phyloP scores from a whole-genome alignment of 345 rosid species.

The Eucalyptus erythrocorys region DNA sequence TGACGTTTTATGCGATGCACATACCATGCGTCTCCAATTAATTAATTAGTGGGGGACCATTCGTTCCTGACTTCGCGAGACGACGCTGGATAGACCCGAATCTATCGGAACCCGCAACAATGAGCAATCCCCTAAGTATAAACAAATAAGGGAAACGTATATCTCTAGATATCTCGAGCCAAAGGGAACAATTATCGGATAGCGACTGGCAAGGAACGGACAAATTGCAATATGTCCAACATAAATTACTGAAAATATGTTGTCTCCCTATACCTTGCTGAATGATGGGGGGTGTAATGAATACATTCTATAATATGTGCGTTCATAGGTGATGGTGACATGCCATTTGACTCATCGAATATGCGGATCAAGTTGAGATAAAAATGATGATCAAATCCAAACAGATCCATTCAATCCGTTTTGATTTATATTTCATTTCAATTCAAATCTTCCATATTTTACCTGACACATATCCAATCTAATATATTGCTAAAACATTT shows the following conservation, averaged over 20 bases:
- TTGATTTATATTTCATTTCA: accelerated
- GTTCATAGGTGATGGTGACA: not conserved
- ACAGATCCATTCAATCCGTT: accelerated
- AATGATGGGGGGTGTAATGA: not conserved
- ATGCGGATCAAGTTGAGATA: accelerated
- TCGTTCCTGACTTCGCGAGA: not conserved
- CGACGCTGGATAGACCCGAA: not conserved
- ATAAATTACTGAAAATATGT: not conserved
- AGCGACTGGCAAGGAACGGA: not conserved
- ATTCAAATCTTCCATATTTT: accelerated
- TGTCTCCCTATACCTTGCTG: not conserved
- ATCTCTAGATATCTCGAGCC: not conserved
- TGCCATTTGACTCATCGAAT: not conserved
- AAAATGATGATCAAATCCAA: not conserved
- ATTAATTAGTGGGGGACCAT: not conserved
- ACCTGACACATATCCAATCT: accelerated
- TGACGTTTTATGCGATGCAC: not conserved
- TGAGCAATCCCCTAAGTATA: not conserved
- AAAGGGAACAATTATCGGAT: not conserved
- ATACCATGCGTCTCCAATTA: not conserved
- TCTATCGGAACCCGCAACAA: not conserved
- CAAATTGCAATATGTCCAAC: not conserved
- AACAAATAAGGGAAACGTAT: not conserved
- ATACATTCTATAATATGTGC: not conserved
- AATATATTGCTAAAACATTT: accelerated